Evolutionary conservation across 495 filamentous ascomycete species (phyloP).

Genomic region (Hypoxylon trugodes): DNA sequence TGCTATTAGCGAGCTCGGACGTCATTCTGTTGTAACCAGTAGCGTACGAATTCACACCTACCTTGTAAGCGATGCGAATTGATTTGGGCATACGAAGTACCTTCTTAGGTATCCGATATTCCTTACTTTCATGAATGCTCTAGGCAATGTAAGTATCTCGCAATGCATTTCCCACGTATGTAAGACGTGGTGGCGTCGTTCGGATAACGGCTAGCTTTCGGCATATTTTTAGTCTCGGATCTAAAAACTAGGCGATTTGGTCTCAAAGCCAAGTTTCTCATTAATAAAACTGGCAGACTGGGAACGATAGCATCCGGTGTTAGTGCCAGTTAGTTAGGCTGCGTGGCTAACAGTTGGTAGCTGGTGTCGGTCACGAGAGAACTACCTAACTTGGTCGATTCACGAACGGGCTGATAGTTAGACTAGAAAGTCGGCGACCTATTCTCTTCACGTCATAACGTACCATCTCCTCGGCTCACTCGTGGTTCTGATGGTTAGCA

Average conservation of each 20-base stretch:
- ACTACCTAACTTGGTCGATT: not conserved
- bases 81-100: constrained; percentile 1
- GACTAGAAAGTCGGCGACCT: not conserved
- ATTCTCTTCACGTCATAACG: constrained; percentile 27
- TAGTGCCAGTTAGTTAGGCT: not conserved
- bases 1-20: constrained; percentile 12
- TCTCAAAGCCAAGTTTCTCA: constrained; percentile 20
- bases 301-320: not conserved
- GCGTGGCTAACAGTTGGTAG: not conserved
- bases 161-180: not conserved
- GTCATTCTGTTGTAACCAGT: constrained; percentile 27
- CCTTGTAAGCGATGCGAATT: too few relatives aligned
- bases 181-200: not conserved
- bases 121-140: not conserved
- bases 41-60: not conserved
- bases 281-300: constrained; percentile 19
- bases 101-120: not conserved
- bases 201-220: constrained; percentile 2
- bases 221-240: constrained; percentile 4
- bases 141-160: constrained; percentile 1
- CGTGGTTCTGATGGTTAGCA: too few relatives aligned
- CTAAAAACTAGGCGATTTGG: not conserved
- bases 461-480: constrained; percentile 11
- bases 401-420: not conserved
- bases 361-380: too few relatives aligned